A percentile compares a stretch with the other conserved stretches of the same genome.
Conservation (phyloP, 805 yeast species). For the Wickerhamomyces mucosus region DNA sequence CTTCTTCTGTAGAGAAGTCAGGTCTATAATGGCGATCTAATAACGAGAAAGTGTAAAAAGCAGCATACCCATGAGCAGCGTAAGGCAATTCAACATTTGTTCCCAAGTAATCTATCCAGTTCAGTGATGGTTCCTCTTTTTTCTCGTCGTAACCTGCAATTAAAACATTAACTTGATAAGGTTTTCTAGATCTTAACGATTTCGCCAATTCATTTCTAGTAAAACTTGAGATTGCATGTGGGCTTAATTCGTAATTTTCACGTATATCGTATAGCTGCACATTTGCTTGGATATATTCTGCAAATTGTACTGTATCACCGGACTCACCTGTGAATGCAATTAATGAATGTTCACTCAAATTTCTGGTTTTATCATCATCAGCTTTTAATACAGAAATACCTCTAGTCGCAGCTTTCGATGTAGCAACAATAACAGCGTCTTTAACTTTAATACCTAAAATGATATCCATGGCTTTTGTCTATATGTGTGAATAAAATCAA, state of each 20-base stretch:
- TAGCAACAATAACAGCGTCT: constrained; percentile 79
- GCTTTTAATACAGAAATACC: constrained; percentile 78
- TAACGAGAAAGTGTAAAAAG: constrained; percentile 83
- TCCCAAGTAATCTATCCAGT: constrained; percentile 92
- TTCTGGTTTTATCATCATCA: constrained; percentile 72
- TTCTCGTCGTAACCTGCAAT: constrained; percentile 73
- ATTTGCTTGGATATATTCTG: constrained; percentile 90
- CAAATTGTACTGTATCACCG: constrained; percentile 93
- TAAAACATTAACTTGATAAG: constrained; percentile 88
- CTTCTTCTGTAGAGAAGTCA: constrained; percentile 69
- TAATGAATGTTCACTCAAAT: constrained; percentile 63
- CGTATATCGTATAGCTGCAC: constrained; percentile 82
- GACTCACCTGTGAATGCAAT: constrained; percentile 93
- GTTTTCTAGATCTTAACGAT: constrained; percentile 86
- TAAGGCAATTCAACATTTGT: constrained; percentile 87
- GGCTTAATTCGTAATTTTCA: constrained; percentile 71
- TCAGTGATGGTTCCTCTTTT: constrained; percentile 52
- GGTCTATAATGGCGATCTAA: constrained; percentile 83
- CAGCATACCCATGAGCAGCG: constrained; percentile 98
- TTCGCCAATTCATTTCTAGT: constrained; percentile 83
- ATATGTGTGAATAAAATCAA: too few species aligned
- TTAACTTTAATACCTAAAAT: constrained; percentile 76
- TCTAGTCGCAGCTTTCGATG: constrained; percentile 91
- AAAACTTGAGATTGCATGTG: constrained; percentile 81
- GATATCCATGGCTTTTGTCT: constrained; percentile 70